Evolutionary conservation across 1,284 basidiomycete species (phyloP).

Genomic region (Ceratobasidium sp.): DNA sequence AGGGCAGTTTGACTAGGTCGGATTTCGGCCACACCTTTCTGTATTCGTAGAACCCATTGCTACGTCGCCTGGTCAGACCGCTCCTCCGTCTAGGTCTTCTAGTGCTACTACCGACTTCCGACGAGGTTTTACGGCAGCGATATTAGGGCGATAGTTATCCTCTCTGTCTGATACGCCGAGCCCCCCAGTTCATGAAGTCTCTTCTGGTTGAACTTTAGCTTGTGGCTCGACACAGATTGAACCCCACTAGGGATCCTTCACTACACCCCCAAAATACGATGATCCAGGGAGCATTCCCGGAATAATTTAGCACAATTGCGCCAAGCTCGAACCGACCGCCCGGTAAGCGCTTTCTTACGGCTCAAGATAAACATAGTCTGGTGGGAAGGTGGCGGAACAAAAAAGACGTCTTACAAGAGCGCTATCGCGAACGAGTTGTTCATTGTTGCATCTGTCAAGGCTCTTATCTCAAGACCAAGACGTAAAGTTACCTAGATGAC

Average conservation of each 20-base stretch:
- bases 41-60: no score
- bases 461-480: constrained; percentile 58
- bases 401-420: constrained; percentile 66
- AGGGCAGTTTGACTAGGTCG: no score
- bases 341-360: constrained; percentile 52
- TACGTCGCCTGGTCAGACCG: neutral
- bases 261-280: neutral
- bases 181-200: neutral
- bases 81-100: neutral
- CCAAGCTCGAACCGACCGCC: neutral
- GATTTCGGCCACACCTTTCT: no score
- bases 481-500: constrained; percentile 60
- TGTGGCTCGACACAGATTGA: neutral
- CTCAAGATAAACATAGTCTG: constrained; percentile 57
- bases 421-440: constrained; percentile 68
- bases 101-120: neutral
- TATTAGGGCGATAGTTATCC: neutral
- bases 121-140: neutral
- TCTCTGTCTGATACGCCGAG: neutral
- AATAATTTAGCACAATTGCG: neutral
- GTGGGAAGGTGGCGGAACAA: constrained; percentile 58
- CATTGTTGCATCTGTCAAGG: constrained; percentile 62
- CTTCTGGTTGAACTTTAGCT: neutral
- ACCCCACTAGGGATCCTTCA: neutral
- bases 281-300: neutral